Conservation (phyloP, 2,329 filamentous ascomycete species). For the Calonectria pseudoreteaudii region DNA sequence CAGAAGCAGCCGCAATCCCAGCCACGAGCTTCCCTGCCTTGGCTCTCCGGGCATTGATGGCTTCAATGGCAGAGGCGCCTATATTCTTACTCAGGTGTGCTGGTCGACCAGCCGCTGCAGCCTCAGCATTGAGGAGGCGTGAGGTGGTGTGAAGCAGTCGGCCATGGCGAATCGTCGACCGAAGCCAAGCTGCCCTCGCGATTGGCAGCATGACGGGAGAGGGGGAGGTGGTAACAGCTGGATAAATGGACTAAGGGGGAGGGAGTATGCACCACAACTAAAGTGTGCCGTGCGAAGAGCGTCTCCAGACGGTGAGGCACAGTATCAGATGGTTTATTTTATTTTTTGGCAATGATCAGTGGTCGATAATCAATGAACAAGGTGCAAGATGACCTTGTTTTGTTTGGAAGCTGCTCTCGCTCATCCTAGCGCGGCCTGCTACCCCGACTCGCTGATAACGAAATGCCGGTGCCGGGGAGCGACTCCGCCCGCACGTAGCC, state of each 20-base stretch:
- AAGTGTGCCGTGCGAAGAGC: not conserved
- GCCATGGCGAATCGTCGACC: slow-evolving; percentile 18
- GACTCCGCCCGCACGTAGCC: slow-evolving; percentile 39
- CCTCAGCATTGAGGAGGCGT: slow-evolving; percentile 38
- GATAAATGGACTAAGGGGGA: not conserved
- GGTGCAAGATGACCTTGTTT: slow-evolving; percentile 1
- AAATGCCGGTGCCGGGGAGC: slow-evolving; percentile 41
- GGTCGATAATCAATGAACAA: slow-evolving; percentile 8
- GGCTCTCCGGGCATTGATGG: slow-evolving; percentile 60
- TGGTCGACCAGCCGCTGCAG: slow-evolving; percentile 37
- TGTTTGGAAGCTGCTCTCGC: slow-evolving; percentile 24
- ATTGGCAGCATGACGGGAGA: slow-evolving; percentile 33
- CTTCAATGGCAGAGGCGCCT: slow-evolving; percentile 43
- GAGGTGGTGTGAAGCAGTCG: slow-evolving; percentile 35
- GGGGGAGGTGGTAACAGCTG: not conserved
- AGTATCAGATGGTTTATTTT: not conserved
- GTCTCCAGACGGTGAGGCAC: not conserved
- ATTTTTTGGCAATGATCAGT: slow-evolving; percentile 2
- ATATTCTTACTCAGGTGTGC: slow-evolving; percentile 40
- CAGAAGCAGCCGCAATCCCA: slow-evolving; percentile 80
- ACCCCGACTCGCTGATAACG: slow-evolving; percentile 34
- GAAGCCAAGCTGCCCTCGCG: slow-evolving; percentile 35
- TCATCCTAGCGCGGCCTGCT: slow-evolving; percentile 23
- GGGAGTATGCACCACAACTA: slow-evolving; percentile 3
- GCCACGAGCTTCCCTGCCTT: slow-evolving; percentile 80